Evolutionary conservation across 768 basidiomycete genomes (phyloP), one percentile per base, ranked within the genome.

Genomic region (Gymnopilus dilepis): DNA sequence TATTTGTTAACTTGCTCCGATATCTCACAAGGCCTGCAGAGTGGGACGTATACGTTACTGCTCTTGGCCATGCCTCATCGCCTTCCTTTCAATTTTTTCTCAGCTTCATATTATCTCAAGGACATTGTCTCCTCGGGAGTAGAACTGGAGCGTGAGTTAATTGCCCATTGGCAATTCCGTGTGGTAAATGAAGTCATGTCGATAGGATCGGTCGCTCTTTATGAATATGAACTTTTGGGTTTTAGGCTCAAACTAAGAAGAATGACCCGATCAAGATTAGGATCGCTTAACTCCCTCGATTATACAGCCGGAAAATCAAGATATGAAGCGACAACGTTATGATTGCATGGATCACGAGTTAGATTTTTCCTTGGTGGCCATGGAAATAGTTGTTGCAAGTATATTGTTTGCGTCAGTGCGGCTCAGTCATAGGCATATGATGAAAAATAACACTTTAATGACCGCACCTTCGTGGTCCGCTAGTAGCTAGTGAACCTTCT

Each of bases 141-240:
- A 28, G 26, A 26, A 48, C 13, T 22, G 19, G 22, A 28, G 9
- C 28, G 31, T n/a, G 26, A 50, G 17, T 50, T 50, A 30, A 50
- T 50, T 50, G 17, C 45, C 17, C 28, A n/a, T 31, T 47, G n/a
- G 22, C 8, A 54, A 40, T 34, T 38, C 22, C 19, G 38, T 54
- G 21, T 38, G 37, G 52, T 40, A 40, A 54, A 40, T 54, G 52
- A 54, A 50, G 28, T 31, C 6, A 50, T 31, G 30, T 47, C 52
- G 34, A 15, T 24, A 26, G 12, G 52, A 54, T 24, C 52, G 26
- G 31, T 21, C 37, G 17, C 21, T n/a, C 52, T 12, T 40, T 38
- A 24, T 50, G 47, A n/a, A 28, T 38, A 53, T 54, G 34, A 54
- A 54, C 13, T 54, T 54, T 54, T 54, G 52, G 52, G 52, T 54